Base-by-base conservation (phyloP, 202 grass and related monocot species). In the Eragrostis tef region DNA sequence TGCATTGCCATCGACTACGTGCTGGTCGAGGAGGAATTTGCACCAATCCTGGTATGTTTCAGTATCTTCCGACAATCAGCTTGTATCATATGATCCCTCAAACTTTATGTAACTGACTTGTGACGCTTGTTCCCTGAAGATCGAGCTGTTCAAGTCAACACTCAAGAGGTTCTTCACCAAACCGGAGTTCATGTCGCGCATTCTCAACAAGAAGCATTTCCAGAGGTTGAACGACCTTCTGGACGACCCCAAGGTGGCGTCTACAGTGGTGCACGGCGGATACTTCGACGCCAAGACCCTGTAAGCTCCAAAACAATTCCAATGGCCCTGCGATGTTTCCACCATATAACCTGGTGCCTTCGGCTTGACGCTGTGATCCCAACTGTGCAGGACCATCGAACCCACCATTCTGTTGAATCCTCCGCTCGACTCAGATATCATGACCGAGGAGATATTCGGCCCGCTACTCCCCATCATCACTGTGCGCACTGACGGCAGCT, bases 371-470 rank as follows among this genome's bases (percentile, higher is more conserved):
- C 26, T 6, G 20, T 45, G 58, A 6, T 44, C 6, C 39, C 5
- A 46, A 74, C 25, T 69, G 15, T 70, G 82, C 68, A 98, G 96
- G 90, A 88, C 42, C 67, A 83, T 99, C 36, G 93, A 99, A 66
- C 96, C 96, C 17, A 99, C 93, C 21, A 85, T 99, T 49, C 64
- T 99, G 83, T 19, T 92, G 65, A 85, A 99, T 34, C 93, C 96
- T n/a, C 93, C 96, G 9, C 31, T 99, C 2, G 92, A 99, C 70
- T 88, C 90, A 0, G 90, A 93, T 22, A 90, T 99, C 69, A 99
- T 99, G 96, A 95, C 60, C 7, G 93, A 93, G 79, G 92, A 99
- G 81, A 99, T 99, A 58, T 98, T 95, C 52, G 92, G 92, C 46
- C 95, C 92, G 5, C 66, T 98, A 60, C 92, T 98, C 75, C 96